phyloP scores from a whole-genome alignment of 2,329 filamentous ascomycete genomes.

The Colletotrichum zoysiae region DNA sequence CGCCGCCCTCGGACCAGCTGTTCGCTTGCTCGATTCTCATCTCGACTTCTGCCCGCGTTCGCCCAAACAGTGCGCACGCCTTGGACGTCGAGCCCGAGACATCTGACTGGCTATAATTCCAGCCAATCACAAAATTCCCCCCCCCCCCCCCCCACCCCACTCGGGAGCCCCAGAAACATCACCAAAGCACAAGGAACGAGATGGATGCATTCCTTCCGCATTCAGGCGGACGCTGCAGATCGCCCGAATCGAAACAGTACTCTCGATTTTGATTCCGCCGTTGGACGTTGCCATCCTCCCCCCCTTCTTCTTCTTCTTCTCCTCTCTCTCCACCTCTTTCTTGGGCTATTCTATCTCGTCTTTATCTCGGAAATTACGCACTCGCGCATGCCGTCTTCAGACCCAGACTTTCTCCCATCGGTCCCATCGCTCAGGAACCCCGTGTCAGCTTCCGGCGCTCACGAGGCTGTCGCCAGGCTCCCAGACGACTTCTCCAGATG shows the following conservation, averaged over 20 bases:
- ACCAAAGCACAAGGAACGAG: slow-evolving; percentile 11
- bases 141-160: background rate
- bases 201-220: slow-evolving; percentile 31
- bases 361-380: background rate
- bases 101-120: slow-evolving; percentile 14
- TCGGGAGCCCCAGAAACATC: slow-evolving; percentile 10
- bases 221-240: slow-evolving; percentile 28
- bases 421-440: background rate
- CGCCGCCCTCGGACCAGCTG: too few species aligned
- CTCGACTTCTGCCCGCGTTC: background rate
- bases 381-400: background rate
- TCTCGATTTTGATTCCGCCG: slow-evolving; percentile 12
- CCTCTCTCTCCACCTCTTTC: too few species aligned
- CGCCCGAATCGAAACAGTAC: slow-evolving; percentile 2
- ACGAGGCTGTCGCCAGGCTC: background rate
- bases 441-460: background rate
- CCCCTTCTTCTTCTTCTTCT: too few species aligned
- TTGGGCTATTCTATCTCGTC: background rate
- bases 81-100: background rate
- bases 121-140: slow-evolving; percentile 18
- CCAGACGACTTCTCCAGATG: background rate
- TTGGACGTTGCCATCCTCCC: background rate
- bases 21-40: background rate
- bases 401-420: background rate
- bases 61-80: too few species aligned